phyloP scores from a whole-genome alignment of 768 basidiomycete species.

The Lentinula lateritia region DNA sequence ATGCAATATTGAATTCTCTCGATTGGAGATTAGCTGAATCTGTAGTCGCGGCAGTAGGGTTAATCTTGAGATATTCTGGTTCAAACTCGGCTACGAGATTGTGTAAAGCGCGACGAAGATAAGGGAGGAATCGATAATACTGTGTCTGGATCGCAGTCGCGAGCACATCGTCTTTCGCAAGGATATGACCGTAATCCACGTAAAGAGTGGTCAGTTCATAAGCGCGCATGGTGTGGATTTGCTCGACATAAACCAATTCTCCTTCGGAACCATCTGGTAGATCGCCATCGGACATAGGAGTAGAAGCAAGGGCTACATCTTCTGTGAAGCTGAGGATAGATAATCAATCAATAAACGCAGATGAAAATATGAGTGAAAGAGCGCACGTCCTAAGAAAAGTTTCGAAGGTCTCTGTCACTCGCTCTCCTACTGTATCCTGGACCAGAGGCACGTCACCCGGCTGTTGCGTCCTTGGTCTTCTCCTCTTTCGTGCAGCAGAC shows the following conservation, averaged over 20 bases:
- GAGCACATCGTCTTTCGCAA: conserved; percentile 87
- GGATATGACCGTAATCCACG: conserved; percentile 89
- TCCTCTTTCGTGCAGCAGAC: conserved; percentile 28
- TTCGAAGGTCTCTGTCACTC: conserved; percentile 88
- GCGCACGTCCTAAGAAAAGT: conserved; percentile 87
- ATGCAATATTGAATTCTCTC: conserved; percentile 92
- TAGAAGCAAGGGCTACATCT: conserved; percentile 70
- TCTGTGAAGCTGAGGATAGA: conserved; percentile 69
- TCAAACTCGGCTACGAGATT: conserved; percentile 86
- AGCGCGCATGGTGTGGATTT: conserved; percentile 93
- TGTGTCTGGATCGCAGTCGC: conserved; percentile 91
- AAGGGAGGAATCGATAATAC: conserved; percentile 96
- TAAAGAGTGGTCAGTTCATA: conserved; percentile 94
- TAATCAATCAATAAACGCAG: conserved; percentile 9
- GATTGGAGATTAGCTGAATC: conserved; percentile 86
- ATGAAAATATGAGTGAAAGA: neutral
- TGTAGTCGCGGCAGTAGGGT: conserved; percentile 81
- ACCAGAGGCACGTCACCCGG: conserved; percentile 79
- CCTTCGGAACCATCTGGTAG: conserved; percentile 49
- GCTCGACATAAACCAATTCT: conserved; percentile 81
- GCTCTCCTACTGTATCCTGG: conserved; percentile 92
- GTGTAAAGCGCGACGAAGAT: conserved; percentile 84
- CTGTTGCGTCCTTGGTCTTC: conserved; percentile 43
- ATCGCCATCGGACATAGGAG: conserved; percentile 72
- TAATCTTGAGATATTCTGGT: conserved; percentile 93